These are phyloP conservation scores for Phlyctochytrium planicorne DNA, from an alignment of 192 early-diverging fungal species.

Conservation along the genomic window DNA sequence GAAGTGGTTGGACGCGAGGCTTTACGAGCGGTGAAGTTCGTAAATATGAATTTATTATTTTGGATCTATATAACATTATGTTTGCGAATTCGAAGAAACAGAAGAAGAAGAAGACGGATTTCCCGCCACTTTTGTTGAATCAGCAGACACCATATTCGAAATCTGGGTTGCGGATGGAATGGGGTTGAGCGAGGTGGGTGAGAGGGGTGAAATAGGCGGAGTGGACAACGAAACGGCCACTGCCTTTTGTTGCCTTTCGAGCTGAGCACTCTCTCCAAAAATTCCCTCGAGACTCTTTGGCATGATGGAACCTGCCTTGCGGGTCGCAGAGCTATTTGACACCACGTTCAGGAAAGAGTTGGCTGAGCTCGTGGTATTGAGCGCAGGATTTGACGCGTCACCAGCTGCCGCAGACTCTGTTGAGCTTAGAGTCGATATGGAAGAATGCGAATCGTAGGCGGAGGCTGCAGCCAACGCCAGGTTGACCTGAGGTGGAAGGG, in stretches of 20 bases:
- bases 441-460: constrained; percentile 6
- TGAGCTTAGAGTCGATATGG: background rate
- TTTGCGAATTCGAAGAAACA: no score
- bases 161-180: no score
- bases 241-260: background rate
- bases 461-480: background rate
- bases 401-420: background rate
- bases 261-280: background rate
- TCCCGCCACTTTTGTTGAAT: no score
- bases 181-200: no score
- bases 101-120: no score
- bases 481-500: background rate
- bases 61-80: no score
- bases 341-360: background rate
- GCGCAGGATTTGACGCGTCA: background rate
- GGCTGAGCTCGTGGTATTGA: background rate
- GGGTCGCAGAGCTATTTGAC: background rate
- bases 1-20: no score
- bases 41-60: no score
- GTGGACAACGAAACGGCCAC: background rate
- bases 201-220: background rate
- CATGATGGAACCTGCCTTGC: background rate
- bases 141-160: no score
- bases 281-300: constrained; percentile 1
- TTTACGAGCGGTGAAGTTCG: no score